phyloP scores from a whole-genome alignment of 2,329 filamentous ascomycete genomes.

The Echinosphaeria canescens region DNA sequence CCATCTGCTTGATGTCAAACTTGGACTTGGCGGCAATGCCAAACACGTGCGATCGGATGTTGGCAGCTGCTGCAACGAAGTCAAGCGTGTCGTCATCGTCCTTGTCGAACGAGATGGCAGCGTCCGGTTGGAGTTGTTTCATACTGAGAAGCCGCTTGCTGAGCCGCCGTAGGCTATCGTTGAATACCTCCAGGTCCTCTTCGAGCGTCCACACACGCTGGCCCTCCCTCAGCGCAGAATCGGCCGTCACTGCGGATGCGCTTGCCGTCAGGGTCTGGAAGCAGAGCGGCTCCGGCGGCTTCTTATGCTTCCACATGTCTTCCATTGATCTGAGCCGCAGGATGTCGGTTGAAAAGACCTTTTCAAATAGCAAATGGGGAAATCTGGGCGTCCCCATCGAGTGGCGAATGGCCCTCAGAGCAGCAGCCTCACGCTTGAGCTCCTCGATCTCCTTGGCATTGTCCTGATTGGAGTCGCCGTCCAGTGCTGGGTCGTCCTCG shows the following conservation, averaged over 20 bases:
- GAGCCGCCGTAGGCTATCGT: conserved; percentile 59
- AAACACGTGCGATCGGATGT: conserved; percentile 76
- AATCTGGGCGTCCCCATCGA: conserved; percentile 66
- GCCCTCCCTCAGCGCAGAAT: conserved; percentile 37
- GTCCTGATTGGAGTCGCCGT: conserved; percentile 59
- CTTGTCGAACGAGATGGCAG: conserved; percentile 68
- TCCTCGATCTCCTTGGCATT: conserved; percentile 80
- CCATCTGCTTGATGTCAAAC: conserved; percentile 98
- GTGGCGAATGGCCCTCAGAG: conserved; percentile 61
- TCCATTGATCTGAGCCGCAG: conserved; percentile 66
- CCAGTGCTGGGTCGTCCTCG: conserved; percentile 67
- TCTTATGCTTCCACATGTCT: conserved; percentile 86
- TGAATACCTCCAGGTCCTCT: conserved; percentile 75
- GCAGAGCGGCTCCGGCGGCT: conserved; percentile 49
- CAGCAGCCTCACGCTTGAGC: conserved; percentile 62
- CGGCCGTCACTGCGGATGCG: conserved; percentile 24
- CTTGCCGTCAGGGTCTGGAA: conserved; percentile 39
- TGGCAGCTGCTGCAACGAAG: conserved; percentile 80
- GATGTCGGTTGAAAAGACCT: conserved; percentile 79
- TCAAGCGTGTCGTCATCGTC: conserved; percentile 90
- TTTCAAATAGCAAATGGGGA: conserved; percentile 64
- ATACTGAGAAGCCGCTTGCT: conserved; percentile 50
- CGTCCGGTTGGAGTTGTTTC: conserved; percentile 29
- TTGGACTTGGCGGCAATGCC: conserved; percentile 74
- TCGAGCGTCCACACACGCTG: conserved; percentile 63